Evolutionary conservation across 768 basidiomycete species (phyloP), one percentile per base, ranked within the genome.

Genomic region (Dacryopinax primogenitus): DNA sequence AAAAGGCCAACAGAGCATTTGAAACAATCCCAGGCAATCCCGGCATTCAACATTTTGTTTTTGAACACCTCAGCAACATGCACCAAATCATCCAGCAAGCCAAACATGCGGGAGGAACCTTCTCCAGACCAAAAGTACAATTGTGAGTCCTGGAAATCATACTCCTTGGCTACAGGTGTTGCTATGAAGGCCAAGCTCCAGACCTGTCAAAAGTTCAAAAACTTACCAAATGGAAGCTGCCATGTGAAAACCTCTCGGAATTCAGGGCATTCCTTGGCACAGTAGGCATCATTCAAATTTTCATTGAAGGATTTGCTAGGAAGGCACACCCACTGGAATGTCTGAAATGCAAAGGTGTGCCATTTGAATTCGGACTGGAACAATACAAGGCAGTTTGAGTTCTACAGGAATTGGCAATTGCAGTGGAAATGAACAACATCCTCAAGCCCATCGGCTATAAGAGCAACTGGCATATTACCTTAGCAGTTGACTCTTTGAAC

Each of bases 111-210:
- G 76, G 79, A 0, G 74, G 73, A 0, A 80, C 76, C 0, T 75
- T 80, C 30, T 78, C 75, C 0, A 75, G 76, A 0, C 62, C 69
- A 3, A 81, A 81, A 63, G 67, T 74, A 0, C 30, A 70, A 0
- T 45, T 81, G 7, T 44, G 41, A 15, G 41, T 44, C 18, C 41
- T 23, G 7, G 41, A 44, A 4, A 44, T 44, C 6, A 66, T 69
- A 0, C 72, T 80, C 0, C 63, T 82, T 0, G 77, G 79, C 0
- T 76, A 81, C 47, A 62, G 62, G 0, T 80, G 78, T 64, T 78
- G 74, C 0, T 73, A 70, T 9, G 70, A 76, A 21, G 79, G 76
- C 0, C 68, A 70, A 0, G 23, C 74, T 0, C 75, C 76, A 0
- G 73, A 78, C 3, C 62, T 72, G 2, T 45, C 34, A 0, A 71